Evolutionary conservation across 257 asterid genomes (phyloP).

Genomic region (Buddleja alternifolia): DNA sequence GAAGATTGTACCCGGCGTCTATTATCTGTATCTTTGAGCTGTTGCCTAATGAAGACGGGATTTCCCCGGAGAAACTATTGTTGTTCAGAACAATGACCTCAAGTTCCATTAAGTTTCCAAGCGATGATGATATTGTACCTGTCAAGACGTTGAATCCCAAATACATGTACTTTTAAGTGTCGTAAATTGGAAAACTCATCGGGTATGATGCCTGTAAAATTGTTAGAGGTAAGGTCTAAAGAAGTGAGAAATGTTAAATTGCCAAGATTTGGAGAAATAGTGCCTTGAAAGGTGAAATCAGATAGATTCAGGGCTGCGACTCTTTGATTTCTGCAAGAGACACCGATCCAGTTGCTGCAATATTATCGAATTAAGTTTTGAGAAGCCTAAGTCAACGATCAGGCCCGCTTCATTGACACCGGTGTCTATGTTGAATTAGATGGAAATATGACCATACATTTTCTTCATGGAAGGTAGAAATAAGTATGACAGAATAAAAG

Average conservation of each 20-base stretch:
- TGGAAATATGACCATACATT: background rate
- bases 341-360: constrained; percentile 39
- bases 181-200: constrained; percentile 38
- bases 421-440: background rate
- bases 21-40: constrained; percentile 40
- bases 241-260: constrained; percentile 41
- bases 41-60: constrained; percentile 45
- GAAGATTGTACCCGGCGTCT: constrained; percentile 33
- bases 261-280: constrained; percentile 39
- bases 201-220: constrained; percentile 49
- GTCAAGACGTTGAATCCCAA: constrained; percentile 42
- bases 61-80: constrained; percentile 52
- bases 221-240: constrained; percentile 39
- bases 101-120: constrained; percentile 40
- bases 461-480: background rate
- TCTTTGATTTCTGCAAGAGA: constrained; percentile 31
- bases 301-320: constrained; percentile 40
- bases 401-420: background rate
- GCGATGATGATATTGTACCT: constrained; percentile 46
- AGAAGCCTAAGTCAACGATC: too few relatives aligned
- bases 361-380: too few relatives aligned
- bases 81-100: constrained; percentile 30
- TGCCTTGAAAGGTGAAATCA: constrained; percentile 31
- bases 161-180: constrained; percentile 25
- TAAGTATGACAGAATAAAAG: constrained; percentile 18